phyloP scores from a whole-genome alignment of 805 yeast species.

The Spencermartinsiella europaea region DNA sequence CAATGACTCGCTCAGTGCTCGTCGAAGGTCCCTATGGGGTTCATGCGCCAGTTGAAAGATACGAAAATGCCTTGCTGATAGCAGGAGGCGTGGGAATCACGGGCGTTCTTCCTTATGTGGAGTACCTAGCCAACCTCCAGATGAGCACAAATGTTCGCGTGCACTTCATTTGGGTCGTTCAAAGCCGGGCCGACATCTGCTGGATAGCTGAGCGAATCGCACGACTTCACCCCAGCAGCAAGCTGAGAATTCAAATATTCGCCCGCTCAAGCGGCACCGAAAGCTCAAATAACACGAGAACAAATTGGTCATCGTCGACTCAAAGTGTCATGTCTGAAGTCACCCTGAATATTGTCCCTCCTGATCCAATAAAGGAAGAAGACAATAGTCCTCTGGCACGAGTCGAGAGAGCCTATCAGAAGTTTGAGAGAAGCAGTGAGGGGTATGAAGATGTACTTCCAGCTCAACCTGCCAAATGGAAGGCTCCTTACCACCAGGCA shows the following conservation, averaged over 20 bases:
- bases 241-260: conserved; percentile 16
- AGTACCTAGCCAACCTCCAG: conserved; percentile 21
- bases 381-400: neutral
- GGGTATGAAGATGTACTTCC: neutral
- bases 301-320: neutral
- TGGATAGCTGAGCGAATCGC: conserved; percentile 21
- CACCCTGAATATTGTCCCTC: neutral
- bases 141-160: conserved; percentile 15
- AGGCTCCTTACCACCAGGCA: neutral
- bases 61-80: conserved; percentile 44
- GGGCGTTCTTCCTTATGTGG: conserved; percentile 47
- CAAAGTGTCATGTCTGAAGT: neutral
- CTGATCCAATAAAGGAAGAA: neutral
- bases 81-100: conserved; percentile 68
- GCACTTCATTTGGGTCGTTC: conserved; percentile 29
- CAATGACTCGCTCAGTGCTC: conserved; percentile 38
- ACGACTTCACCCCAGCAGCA: conserved; percentile 29
- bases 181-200: conserved; percentile 12
- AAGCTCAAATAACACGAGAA: no score
- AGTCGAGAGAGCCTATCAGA: neutral
- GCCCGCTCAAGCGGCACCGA: neutral
- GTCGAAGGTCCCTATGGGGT: conserved; percentile 63
- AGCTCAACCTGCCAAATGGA: neutral
- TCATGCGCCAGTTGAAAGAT: conserved; percentile 42
- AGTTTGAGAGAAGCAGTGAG: neutral